Conservation (phyloP, 345 rosid species). For the Salix exigua region DNA sequence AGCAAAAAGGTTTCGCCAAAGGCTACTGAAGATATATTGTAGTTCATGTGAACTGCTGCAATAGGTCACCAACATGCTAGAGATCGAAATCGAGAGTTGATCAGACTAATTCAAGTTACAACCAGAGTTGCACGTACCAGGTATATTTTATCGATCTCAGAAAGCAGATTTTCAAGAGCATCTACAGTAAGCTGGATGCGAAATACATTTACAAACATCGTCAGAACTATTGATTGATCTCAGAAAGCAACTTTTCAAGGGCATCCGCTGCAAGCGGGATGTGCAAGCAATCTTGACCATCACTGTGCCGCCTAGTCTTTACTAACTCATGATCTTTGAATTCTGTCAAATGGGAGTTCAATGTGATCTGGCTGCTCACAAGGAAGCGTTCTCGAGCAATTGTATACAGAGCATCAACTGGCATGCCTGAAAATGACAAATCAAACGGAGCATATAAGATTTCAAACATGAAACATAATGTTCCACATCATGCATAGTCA, state of each 20-base stretch:
- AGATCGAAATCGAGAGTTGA: too few relatives aligned
- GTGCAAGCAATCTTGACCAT: slow-evolving; percentile 86
- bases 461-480: not conserved
- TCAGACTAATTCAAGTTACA: too few relatives aligned
- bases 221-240: slow-evolving; percentile 39
- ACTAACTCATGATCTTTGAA: slow-evolving; percentile 92
- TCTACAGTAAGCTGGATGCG: slow-evolving; percentile 62
- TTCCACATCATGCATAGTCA: not conserved
- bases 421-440: slow-evolving; percentile 56
- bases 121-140: too few relatives aligned
- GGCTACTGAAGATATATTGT: too few relatives aligned
- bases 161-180: slow-evolving; percentile 58
- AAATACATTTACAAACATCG: slow-evolving; percentile 6
- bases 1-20: too few relatives aligned
- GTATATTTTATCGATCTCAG: slow-evolving; percentile 46
- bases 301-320: slow-evolving; percentile 61
- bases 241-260: slow-evolving; percentile 57
- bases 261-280: slow-evolving; percentile 73
- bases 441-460: not conserved
- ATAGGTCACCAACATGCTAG: too few relatives aligned
- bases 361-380: slow-evolving; percentile 82
- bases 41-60: too few relatives aligned
- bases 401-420: slow-evolving; percentile 54
- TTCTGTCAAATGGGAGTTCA: slow-evolving; percentile 86
- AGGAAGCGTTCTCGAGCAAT: slow-evolving; percentile 74